Conservation (phyloP, 2,329 filamentous ascomycete species). For the Dactylellina haptotyla region DNA sequence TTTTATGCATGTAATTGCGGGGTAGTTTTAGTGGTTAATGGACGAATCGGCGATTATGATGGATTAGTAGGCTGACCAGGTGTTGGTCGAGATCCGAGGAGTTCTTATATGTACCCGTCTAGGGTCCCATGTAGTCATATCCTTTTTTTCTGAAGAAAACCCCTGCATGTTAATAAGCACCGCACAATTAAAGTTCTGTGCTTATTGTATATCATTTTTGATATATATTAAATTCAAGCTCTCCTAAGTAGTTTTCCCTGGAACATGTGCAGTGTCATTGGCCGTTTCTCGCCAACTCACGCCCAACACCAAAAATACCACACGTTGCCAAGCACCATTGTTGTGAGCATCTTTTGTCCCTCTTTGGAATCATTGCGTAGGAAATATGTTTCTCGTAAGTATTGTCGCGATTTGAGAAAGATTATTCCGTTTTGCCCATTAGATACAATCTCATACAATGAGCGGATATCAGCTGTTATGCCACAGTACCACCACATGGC, state of each 20-base stretch:
- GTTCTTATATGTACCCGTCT: not conserved
- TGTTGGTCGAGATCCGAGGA: not conserved
- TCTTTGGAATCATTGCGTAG: too few relatives aligned
- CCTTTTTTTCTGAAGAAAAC: slow-evolving; percentile 1
- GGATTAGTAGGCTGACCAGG: not conserved
- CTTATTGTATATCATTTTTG: not conserved
- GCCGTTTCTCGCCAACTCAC: too few relatives aligned
- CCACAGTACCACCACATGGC: not conserved
- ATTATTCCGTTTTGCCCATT: not conserved
- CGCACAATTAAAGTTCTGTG: slow-evolving; percentile 53
- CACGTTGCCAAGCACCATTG: too few relatives aligned
- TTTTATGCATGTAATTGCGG: not conserved
- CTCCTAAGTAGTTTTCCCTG: too few relatives aligned
- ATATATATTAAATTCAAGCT: too few relatives aligned
- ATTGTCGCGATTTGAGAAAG: not conserved
- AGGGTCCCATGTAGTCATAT: not conserved
- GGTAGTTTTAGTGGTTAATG: too few relatives aligned
- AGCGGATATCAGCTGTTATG: slow-evolving; percentile 1
- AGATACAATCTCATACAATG: not conserved
- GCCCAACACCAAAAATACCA: too few relatives aligned
- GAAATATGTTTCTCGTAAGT: not conserved
- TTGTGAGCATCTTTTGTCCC: too few relatives aligned
- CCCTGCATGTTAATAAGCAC: slow-evolving; percentile 13
- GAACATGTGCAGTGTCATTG: too few relatives aligned
- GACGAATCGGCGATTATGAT: slow-evolving; percentile 1